These are phyloP conservation scores for Coemansia sp. DNA, from an alignment of 192 early-diverging fungal species.

Conservation along the genomic window DNA sequence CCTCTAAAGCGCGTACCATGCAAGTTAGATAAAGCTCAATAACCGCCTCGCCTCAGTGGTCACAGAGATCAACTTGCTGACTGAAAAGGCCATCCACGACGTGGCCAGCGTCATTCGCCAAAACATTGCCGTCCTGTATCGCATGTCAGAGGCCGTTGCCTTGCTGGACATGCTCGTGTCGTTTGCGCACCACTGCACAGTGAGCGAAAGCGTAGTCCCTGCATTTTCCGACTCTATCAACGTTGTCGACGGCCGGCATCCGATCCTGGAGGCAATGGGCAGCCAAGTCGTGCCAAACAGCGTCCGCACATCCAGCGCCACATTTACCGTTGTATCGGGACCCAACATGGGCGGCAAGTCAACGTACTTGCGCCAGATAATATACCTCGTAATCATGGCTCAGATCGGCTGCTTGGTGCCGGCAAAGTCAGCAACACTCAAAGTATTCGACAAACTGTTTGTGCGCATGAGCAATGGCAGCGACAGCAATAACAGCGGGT, in stretches of 20 bases:
- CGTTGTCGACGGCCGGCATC: conserved; percentile 77
- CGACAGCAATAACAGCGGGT: conserved; percentile 62
- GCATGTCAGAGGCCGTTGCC: conserved; percentile 74
- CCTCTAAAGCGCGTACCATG: background rate
- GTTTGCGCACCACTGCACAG: conserved; percentile 71
- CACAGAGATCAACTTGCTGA: conserved; percentile 81
- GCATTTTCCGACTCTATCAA: conserved; percentile 80
- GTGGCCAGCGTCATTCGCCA: conserved; percentile 57
- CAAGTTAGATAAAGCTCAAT: conserved; percentile 71
- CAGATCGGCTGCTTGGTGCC: conserved; percentile 89
- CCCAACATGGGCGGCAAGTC: conserved; percentile 95
- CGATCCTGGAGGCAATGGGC: conserved; percentile 65
- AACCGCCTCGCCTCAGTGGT: conserved; percentile 80
- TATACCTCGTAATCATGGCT: conserved; percentile 78
- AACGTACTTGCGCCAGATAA: conserved; percentile 83
- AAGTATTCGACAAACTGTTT: conserved; percentile 73
- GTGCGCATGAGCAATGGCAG: conserved; percentile 78
- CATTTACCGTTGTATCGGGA: conserved; percentile 83
- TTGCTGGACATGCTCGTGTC: conserved; percentile 77
- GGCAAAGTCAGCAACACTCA: conserved; percentile 76
- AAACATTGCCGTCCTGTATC: conserved; percentile 69
- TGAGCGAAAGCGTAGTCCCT: conserved; percentile 63
- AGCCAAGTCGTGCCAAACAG: conserved; percentile 74
- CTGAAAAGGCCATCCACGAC: conserved; percentile 60
- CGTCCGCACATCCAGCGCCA: conserved; percentile 58